Percentiles rank a stretch among this genome's conserved stretches.
These are phyloP conservation scores for Entamoeba moshkovskii DNA, from an alignment of 208 protist species.

Conservation along the genomic window DNA sequence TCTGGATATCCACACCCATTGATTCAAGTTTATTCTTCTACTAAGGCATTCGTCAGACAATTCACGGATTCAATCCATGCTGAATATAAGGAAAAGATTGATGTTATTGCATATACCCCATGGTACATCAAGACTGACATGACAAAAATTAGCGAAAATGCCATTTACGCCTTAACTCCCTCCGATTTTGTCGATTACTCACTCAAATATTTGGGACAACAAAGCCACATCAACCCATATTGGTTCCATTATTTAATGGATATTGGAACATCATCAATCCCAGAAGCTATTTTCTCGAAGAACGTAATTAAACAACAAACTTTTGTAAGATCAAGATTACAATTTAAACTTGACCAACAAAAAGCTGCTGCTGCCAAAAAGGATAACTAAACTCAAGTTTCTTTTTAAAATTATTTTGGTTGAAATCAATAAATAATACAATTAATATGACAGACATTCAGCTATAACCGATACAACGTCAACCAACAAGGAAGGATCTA, in stretches of 20 bases:
- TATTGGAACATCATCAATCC: background rate
- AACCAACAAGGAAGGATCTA: background rate
- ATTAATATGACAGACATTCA: background rate
- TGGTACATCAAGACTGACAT: background rate
- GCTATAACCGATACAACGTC: background rate
- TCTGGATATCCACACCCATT: background rate
- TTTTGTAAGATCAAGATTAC: background rate
- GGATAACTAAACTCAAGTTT: too few species aligned
- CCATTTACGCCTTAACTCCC: background rate
- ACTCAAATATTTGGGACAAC: background rate
- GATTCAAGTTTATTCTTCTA: background rate
- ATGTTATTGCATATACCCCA: background rate
- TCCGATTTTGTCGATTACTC: background rate
- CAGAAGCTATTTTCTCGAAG: background rate
- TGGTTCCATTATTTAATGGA: constrained; percentile 1
- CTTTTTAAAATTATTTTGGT: too few species aligned
- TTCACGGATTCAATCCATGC: background rate
- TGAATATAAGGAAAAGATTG: background rate
- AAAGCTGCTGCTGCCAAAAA: too few species aligned
- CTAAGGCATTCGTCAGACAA: background rate
- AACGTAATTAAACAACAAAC: background rate
- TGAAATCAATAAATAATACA: background rate
- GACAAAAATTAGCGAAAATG: background rate
- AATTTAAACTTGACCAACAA: background rate
- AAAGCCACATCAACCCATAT: background rate